A percentile compares a stretch with the other conserved stretches of the same genome.
Conservation (phyloP, 495 filamentous ascomycete species). For the Chaetomium tenue region DNA sequence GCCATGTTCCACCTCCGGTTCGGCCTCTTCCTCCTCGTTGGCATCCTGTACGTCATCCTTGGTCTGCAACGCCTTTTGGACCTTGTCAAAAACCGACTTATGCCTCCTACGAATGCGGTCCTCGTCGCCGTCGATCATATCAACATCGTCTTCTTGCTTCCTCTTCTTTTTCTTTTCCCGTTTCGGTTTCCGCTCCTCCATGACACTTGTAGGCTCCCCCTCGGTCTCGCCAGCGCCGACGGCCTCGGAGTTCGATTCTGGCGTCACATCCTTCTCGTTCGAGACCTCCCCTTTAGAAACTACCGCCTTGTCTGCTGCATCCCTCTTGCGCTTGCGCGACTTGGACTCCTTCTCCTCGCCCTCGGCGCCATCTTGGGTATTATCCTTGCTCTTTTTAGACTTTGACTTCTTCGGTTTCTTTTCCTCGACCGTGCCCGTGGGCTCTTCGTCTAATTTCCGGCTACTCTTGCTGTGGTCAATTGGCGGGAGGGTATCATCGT, state of each 20-base stretch:
- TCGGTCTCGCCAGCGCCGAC: background rate
- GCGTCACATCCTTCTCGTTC: constrained; percentile 3
- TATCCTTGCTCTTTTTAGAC: constrained; percentile 20
- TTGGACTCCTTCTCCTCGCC: constrained; percentile 14
- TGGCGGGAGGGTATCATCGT: constrained; percentile 29
- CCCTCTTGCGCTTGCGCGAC: constrained; percentile 18
- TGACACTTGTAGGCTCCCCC: background rate
- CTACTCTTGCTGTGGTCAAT: constrained; percentile 23
- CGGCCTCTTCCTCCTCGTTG: constrained; percentile 29
- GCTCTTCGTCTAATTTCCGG: constrained; percentile 19
- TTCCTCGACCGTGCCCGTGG: constrained; percentile 6
- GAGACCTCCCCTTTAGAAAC: constrained; percentile 1
- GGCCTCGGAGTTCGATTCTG: background rate
- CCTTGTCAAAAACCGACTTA: constrained; percentile 48
- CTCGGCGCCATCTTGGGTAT: constrained; percentile 6
- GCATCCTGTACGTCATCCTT: constrained; percentile 29
- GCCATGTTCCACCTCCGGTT: constrained; percentile 56
- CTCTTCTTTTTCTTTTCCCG: constrained; percentile 42
- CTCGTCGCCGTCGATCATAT: constrained; percentile 22
- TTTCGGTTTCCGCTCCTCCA: constrained; percentile 19
- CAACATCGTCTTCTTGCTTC: constrained; percentile 25
- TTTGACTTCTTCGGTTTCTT: constrained; percentile 19
- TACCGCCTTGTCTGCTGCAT: background rate
- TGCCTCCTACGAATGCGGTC: constrained; percentile 40
- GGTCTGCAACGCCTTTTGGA: constrained; percentile 46